phyloP scores from a whole-genome alignment of 495 filamentous ascomycete genomes.

The Penicillium paxilli region DNA sequence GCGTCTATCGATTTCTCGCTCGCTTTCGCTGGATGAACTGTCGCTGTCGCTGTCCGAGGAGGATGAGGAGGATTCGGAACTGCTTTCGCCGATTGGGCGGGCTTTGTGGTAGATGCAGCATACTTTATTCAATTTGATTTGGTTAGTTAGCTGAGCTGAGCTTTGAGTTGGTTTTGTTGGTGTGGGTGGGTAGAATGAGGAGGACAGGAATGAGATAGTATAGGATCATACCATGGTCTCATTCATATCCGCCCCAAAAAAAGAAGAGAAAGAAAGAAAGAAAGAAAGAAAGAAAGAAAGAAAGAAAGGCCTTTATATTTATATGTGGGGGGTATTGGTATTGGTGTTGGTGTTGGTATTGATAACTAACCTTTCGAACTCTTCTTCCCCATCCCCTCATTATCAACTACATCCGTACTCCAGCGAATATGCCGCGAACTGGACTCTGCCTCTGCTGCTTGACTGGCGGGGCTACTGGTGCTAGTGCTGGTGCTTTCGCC shows the following conservation, averaged over 20 bases:
- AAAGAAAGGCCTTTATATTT: too few species aligned
- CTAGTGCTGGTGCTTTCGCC: neutral
- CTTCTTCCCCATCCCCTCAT: conserved; percentile 93
- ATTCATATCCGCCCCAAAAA: too few species aligned
- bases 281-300: too few species aligned
- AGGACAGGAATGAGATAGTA: too few species aligned
- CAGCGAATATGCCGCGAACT: conserved; percentile 67
- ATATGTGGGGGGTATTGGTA: too few species aligned
- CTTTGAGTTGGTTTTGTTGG: neutral
- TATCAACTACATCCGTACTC: conserved; percentile 93
- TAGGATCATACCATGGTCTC: too few species aligned
- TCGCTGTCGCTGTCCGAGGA: conserved; percentile 64
- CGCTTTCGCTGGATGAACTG: too few species aligned
- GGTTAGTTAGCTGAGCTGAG: neutral
- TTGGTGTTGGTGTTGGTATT: conserved; percentile 41
- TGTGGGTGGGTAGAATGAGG: neutral
- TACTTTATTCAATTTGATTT: conserved; percentile 51
- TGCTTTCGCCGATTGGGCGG: conserved; percentile 80
- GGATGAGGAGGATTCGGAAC: conserved; percentile 67
- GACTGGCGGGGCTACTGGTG: conserved; percentile 25
- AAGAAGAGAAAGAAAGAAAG: too few species aligned
- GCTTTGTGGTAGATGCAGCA: conserved; percentile 98
- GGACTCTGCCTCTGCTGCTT: conserved; percentile 33
- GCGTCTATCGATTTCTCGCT: conserved; percentile 41
- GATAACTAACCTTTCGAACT: conserved; percentile 95